Conservation (phyloP, 805 yeast genomes). For the Sugiyamaella chiloensis region DNA sequence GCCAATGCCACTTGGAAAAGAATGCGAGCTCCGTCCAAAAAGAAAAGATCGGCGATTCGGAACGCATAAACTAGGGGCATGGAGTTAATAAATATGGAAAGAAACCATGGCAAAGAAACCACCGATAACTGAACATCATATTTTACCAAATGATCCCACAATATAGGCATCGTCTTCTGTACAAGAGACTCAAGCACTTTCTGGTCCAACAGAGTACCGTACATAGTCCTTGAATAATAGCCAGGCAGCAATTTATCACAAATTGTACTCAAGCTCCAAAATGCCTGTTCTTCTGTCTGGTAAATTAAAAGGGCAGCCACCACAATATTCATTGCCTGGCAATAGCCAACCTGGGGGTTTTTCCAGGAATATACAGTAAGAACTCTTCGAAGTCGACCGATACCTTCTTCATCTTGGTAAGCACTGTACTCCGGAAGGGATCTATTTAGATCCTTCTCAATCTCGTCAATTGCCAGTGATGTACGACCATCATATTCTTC, state of each 20-base stretch:
- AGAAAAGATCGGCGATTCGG: conserved; percentile 84
- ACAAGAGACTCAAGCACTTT: conserved; percentile 88
- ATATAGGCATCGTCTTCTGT: conserved; percentile 80
- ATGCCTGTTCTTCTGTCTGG: conserved; percentile 96
- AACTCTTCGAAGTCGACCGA: conserved; percentile 77
- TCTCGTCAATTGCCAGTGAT: conserved; percentile 90
- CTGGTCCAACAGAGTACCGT: conserved; percentile 92
- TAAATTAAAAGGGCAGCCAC: conserved; percentile 48
- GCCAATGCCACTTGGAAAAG: conserved; percentile 93
- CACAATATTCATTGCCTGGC: conserved; percentile 96
- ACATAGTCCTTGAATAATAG: conserved; percentile 95
- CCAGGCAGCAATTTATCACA: conserved; percentile 92
- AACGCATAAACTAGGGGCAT: conserved; percentile 95
- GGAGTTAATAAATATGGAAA: conserved; percentile 82
- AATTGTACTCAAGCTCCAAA: conserved; percentile 79
- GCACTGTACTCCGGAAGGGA: conserved; percentile 96
- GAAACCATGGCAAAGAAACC: conserved; percentile 94
- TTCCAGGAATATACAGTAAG: conserved; percentile 95
- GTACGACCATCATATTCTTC: conserved; percentile 57
- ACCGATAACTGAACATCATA: conserved; percentile 89
- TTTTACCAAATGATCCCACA: conserved; percentile 76
- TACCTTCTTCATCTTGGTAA: conserved; percentile 83
- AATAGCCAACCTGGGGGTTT: conserved; percentile 94
- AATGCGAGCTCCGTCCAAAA: conserved; percentile 84
- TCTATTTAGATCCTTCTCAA: conserved; percentile 91